Base-by-base conservation (phyloP, 2,329 filamentous ascomycete species). In the Aspergillus glaucus region DNA sequence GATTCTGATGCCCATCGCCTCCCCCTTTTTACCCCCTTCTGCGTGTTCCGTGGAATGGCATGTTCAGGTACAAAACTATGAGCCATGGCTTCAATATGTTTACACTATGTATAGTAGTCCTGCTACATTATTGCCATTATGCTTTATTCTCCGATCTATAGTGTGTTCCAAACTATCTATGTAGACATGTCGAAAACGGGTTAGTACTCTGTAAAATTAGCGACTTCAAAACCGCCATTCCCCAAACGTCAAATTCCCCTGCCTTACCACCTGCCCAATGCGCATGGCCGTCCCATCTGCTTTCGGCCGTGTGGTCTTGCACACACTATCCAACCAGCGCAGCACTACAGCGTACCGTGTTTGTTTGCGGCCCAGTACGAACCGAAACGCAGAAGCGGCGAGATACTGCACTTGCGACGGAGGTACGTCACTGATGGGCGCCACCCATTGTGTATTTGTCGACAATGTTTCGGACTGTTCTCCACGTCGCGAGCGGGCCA, bases 351-450 rank as follows among this genome's bases (percentile, higher is more conserved):
- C 62, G 66, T 89, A 88, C 47, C 76, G 79, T 30, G 85, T 84
- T 75, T 95, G 90, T 65, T 86, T 88, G 57, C 76, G 78, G 43
- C 68, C 65, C 58, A 96, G 74, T 24, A 93, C 83, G 45, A 75
- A 71, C 42, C 74, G 66, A 60, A 95, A 95, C 4, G 89, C 88
- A 24, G 75, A 75, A 45, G 83, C 81, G 0, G 83, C 85, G 50
- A 92, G 72, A 74, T 83, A 84, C 48, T 75, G 68, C 30, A 80
- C 73, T 60, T 91, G 85, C 12, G 65, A 64, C 55, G 77, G 80
- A 46, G 75, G 79, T 26, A 91, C 72, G 15, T 40, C 15, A 6
- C 37, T 12, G 15, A 40, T 21, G 10, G 15, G 15, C 19, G 37
- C 19, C 5, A 5, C n/a, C 17, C 10, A 12, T 21, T 8, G 17